Base-by-base conservation (phyloP, 129 eudicot genomes). In the Tagetes patula region DNA sequence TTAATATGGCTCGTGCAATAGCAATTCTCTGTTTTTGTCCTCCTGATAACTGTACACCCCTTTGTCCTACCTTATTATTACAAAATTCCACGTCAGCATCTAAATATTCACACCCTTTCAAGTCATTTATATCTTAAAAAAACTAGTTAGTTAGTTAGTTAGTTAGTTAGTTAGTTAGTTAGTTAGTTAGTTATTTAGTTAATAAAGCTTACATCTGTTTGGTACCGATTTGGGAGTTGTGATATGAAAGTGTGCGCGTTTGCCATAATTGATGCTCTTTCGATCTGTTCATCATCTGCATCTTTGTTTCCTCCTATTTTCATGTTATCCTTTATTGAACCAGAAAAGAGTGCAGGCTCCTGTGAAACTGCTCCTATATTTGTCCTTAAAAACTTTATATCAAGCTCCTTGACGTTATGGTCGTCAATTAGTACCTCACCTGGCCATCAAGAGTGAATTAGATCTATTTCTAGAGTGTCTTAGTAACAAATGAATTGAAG, bases 21-120 rank as follows among this genome's bases (percentile, higher is more conserved):
- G 91, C 91, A 59, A 90, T 87, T 71, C 96, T 71, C 66, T 90
- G 96, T 77, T 90, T 90, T 79, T 90, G 96, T 70, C 95, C 96
- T 2, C 95, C 95, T 41, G 96, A 90, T 83, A 90, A 69, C 66
- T 90, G 93, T 20, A 87, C 75, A 8, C 96, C 93, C 81, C 88
- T 87, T 47, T 90, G 83, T 58, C 96, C 96, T 49, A 90, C 92
- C 96, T 89, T 10, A 48, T 32, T 13, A 5, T 32, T 34, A 30
- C 39, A 74, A 31, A 66, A 3, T 27, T 38, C 67, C 55, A 72
- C 2, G 14, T 72, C 76, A 72, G 53, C 40, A 50, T 54, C 63
- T n/a, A 50, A 34, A 32, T 70, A 40, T 42, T 41, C 10, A 13
- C 20, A 20, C 27, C 48, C 48, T 43, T 7, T 8, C 6, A 43